A percentile compares a stretch with the other conserved stretches of the same genome.
Conservation (phyloP, 176 grass and related monocot genomes). For the Juncus effusus region DNA sequence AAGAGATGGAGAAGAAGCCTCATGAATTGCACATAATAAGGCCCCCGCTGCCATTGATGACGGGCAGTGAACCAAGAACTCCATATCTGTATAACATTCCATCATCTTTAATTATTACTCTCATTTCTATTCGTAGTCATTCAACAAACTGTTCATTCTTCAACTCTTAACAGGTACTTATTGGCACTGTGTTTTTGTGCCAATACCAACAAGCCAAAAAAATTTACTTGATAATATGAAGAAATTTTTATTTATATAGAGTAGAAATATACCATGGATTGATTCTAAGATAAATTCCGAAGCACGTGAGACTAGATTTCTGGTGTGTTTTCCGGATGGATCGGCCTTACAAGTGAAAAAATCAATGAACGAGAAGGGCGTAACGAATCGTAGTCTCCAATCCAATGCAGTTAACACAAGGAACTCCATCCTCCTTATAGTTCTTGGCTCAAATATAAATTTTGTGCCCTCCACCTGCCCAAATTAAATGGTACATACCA, state of each 20-base stretch:
- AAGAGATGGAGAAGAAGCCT: slow-evolving; percentile 9
- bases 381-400: slow-evolving; percentile 49
- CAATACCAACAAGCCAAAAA: no score
- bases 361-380: slow-evolving; percentile 47
- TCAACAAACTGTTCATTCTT: neutral
- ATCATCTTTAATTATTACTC: slow-evolving; percentile 12
- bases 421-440: slow-evolving; percentile 56
- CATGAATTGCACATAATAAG: slow-evolving; percentile 28
- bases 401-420: slow-evolving; percentile 47
- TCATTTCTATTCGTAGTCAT: neutral
- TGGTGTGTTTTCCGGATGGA: slow-evolving; percentile 12
- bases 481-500: neutral
- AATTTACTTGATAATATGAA: no score
- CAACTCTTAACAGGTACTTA: no score
- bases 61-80: slow-evolving; percentile 39
- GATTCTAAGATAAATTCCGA: slow-evolving; percentile 36
- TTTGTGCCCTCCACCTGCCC: slow-evolving; percentile 32
- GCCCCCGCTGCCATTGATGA: slow-evolving; percentile 48
- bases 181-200: no score
- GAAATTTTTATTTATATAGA: no score
- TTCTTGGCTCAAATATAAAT: slow-evolving; percentile 50
- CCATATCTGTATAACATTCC: slow-evolving; percentile 31
- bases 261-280: slow-evolving; percentile 26
- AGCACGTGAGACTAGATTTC: slow-evolving; percentile 29
- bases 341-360: slow-evolving; percentile 39